phyloP scores from a whole-genome alignment of 2,329 filamentous ascomycete genomes.

The Elsinoe necatrix region DNA sequence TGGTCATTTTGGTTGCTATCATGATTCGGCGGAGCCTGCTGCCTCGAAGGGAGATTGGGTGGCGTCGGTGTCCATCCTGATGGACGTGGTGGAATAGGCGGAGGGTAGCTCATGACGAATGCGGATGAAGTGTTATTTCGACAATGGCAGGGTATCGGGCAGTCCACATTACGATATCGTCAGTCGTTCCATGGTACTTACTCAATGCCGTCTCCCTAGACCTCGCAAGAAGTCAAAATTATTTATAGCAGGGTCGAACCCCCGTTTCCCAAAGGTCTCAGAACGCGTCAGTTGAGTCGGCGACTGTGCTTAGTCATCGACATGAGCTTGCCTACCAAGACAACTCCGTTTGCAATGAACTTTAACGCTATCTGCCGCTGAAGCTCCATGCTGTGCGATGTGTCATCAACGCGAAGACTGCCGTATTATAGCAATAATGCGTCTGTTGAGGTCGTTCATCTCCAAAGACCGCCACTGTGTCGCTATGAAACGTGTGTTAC shows the following conservation, averaged over 20 bases:
- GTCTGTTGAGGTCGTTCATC: too few relatives aligned
- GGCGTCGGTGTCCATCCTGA: conserved; percentile 6
- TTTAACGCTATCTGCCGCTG: too few relatives aligned
- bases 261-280: background rate
- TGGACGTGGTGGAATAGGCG: conserved; percentile 8
- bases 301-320: background rate
- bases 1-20: background rate
- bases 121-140: background rate
- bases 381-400: too few relatives aligned
- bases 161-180: background rate
- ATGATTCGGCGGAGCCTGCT: background rate
- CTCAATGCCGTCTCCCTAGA: background rate
- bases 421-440: too few relatives aligned
- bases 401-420: too few relatives aligned
- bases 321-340: background rate
- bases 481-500: too few relatives aligned
- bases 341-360: too few relatives aligned
- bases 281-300: background rate
- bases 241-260: background rate
- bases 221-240: background rate
- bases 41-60: background rate
- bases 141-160: background rate
- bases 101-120: background rate
- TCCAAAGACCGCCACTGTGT: too few relatives aligned
- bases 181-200: background rate